Conservation (phyloP, 257 asterid genomes). For the Asclepias syriaca region DNA sequence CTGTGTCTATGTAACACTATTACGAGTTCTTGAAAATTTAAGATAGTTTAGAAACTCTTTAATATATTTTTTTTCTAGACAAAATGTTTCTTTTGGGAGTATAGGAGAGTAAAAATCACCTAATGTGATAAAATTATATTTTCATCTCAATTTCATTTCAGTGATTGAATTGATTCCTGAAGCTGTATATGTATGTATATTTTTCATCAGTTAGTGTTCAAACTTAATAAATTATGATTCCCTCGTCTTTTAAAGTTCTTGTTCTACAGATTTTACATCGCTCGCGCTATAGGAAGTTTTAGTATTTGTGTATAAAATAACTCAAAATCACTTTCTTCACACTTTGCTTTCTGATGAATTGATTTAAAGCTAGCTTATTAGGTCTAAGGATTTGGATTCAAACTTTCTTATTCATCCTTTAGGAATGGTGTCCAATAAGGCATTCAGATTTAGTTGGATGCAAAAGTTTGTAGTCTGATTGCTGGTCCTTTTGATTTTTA, state of each 20-base stretch:
- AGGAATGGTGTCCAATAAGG: not conserved
- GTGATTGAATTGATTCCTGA: not conserved
- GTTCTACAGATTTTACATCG: not conserved
- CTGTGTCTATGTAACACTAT: not conserved
- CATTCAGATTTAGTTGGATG: not conserved
- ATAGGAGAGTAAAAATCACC: not conserved
- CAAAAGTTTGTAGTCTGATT: not conserved
- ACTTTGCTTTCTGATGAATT: not conserved
- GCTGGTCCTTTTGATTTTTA: not conserved
- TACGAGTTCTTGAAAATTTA: too few species aligned
- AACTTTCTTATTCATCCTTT: not conserved
- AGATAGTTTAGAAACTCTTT: not conserved
- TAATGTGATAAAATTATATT: not conserved
- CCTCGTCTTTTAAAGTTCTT: not conserved
- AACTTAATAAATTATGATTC: not conserved
- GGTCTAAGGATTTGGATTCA: not conserved
- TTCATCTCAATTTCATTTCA: not conserved
- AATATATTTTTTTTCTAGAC: not conserved
- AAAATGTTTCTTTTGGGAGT: not conserved
- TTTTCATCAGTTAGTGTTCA: not conserved
- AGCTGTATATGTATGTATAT: not conserved
- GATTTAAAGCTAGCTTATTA: not conserved
- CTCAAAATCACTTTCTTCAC: not conserved
- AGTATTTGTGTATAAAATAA: not conserved
- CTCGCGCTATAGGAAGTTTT: not conserved